These are phyloP conservation scores for Stentor coeruleus DNA, from an alignment of 73 alveolate species.

Conservation along the genomic window DNA sequence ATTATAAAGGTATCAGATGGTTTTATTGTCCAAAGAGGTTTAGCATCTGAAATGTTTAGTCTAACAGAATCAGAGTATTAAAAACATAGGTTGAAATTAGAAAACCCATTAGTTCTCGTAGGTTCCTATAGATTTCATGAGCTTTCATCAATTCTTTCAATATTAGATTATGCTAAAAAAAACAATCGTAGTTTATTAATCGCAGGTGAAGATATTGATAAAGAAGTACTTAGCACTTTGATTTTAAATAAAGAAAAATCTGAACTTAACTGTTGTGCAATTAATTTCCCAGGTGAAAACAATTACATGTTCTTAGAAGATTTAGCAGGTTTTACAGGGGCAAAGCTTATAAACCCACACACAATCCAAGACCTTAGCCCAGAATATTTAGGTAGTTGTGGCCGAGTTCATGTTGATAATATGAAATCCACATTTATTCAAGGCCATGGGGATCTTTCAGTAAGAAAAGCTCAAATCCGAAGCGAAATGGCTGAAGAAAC, in stretches of 20 bases:
- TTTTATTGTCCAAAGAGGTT: conserved; percentile 13
- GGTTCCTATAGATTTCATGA: background rate
- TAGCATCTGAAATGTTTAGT: background rate
- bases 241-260: background rate
- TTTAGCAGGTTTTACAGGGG: conserved; percentile 8
- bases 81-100: background rate
- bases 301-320: background rate
- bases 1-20: background rate
- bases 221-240: conserved; percentile 8
- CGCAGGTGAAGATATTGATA: conserved; percentile 31
- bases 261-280: conserved; percentile 5
- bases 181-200: background rate
- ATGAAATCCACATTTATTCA: background rate
- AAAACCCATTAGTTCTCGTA: conserved; percentile 4
- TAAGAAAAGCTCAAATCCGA: conserved; percentile 41
- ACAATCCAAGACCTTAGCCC: background rate
- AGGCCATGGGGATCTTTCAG: conserved; percentile 49
- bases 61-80: background rate
- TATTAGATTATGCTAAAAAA: conserved; percentile 2
- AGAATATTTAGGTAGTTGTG: conserved; percentile 3
- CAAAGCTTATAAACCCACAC: background rate
- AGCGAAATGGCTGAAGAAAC: conserved; percentile 40
- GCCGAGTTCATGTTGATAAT: background rate
- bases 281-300: conserved; percentile 4
- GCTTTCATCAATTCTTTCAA: background rate